Base-by-base conservation (phyloP, 2,329 filamentous ascomycete species). In the Trichoderma sp. region DNA sequence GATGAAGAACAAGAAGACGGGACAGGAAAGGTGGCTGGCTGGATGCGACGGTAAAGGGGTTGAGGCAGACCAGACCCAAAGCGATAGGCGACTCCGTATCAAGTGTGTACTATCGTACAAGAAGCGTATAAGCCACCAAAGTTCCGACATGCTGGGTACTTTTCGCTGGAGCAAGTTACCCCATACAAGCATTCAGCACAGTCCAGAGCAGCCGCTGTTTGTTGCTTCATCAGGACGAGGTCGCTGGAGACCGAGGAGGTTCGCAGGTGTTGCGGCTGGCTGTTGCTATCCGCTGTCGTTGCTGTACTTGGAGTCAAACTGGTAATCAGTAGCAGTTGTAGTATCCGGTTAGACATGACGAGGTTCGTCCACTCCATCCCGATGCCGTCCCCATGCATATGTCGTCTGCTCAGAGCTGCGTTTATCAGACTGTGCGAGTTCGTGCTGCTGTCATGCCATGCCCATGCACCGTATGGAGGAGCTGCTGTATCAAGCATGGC, bases 281-380 rank as follows among this genome's bases (percentile, higher is more conserved):
- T 47, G 41, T 24, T 44, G 55, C n/a, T 34, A 57, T 45, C 41
- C 55, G 55, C 28, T 26, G 43, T 6, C 28, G 26, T 44, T 28
- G 43, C 15, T 24, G 55, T 21, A 24, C 34, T 48, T 19, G 44
- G n/a, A 34, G 19, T 17, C 50, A 39, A 39, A 1, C 34, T 14
- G 12, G 34, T 39, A 39, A 39, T 10, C 21, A 10, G 9, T 34
- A 28, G 28, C 7, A 28, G 5, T 28, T 24, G 21, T 24, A 3
- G 21, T 28, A 34, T 52, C 28, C 10, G n/a, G 44, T 59, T 15
- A 39, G 56, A 59, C 55, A 57, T 24, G 21, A 59, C 3, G 56
- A 59, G 28, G 44, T 30, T 59, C 55, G 43, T 47, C 56, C 28
- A 43, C 26, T 39, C 26, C 17, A 39, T 14, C 12, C 14, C 34